Percentiles rank a stretch among this genome's conserved stretches.
These are phyloP conservation scores for Cutaneotrichosporon daszewskae DNA, from an alignment of 1,284 basidiomycete genomes.

Conservation along the genomic window DNA sequence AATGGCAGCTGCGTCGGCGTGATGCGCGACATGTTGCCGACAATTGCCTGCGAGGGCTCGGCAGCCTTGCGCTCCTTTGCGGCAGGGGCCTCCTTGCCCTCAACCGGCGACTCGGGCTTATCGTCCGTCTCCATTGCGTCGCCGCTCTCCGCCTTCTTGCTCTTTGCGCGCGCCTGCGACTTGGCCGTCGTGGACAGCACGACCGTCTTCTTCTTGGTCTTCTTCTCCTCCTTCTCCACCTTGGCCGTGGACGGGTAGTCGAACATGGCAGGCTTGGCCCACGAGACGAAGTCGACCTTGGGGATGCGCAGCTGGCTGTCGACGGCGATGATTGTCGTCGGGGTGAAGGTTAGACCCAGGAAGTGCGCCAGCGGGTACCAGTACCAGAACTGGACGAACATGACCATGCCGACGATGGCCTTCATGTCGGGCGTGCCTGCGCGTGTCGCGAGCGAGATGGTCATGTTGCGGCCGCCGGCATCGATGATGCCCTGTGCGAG, in stretches of 20 bases:
- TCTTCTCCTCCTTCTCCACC: constrained; percentile 82
- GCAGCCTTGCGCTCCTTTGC: constrained; percentile 27
- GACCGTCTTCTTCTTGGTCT: constrained; percentile 82
- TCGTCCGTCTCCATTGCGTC: constrained; percentile 70
- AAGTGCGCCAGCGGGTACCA: constrained; percentile 98
- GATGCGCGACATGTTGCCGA: constrained; percentile 87
- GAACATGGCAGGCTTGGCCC: constrained; percentile 78
- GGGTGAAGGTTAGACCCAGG: constrained; percentile 82
- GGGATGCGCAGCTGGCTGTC: constrained; percentile 81
- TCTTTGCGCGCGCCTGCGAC: constrained; percentile 84
- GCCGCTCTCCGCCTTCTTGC: constrained; percentile 59
- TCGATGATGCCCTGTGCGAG: constrained; percentile 93
- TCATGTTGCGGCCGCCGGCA: constrained; percentile 90
- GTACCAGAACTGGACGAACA: constrained; percentile 99
- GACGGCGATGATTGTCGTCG: constrained; percentile 86
- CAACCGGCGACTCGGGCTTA: constrained; percentile 38
- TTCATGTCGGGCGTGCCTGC: constrained; percentile 82
- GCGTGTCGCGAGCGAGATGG: constrained; percentile 82
- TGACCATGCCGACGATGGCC: constrained; percentile 88
- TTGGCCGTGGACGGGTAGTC: constrained; percentile 80
- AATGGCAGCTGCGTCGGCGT: constrained; percentile 82
- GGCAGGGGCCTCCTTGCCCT: constrained; percentile 50
- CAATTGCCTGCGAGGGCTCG: constrained; percentile 69
- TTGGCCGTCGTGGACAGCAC: constrained; percentile 93
- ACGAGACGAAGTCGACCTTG: constrained; percentile 81